Percentiles rank a stretch among this genome's conserved stretches.
Conservation (phyloP, 768 basidiomycete species). For the Pulveroboletus frians region DNA sequence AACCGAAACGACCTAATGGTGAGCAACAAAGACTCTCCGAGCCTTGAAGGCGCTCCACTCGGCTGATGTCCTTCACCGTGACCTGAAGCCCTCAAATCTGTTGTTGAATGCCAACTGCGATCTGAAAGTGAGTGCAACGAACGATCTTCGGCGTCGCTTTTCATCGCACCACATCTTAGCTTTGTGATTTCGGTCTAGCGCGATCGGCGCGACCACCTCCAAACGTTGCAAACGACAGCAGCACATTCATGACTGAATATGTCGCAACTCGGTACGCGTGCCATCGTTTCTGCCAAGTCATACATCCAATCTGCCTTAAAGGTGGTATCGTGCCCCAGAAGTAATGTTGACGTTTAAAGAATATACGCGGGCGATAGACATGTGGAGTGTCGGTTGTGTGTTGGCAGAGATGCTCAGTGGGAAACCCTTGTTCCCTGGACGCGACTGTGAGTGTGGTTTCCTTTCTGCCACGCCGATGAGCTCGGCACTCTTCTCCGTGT, state of each 20-base stretch:
- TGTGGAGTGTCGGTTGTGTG: constrained; percentile 85
- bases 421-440: constrained; percentile 92
- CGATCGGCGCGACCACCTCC: constrained; percentile 72
- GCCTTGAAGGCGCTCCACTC: constrained; percentile 94
- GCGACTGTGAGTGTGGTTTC: constrained; percentile 57
- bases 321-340: constrained; percentile 97
- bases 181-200: constrained; percentile 86
- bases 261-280: constrained; percentile 76
- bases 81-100: constrained; percentile 94
- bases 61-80: constrained; percentile 91
- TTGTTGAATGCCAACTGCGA: constrained; percentile 96
- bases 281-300: neutral
- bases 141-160: neutral
- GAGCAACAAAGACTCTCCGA: constrained; percentile 60
- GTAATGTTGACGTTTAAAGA: constrained; percentile 98
- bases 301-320: constrained; percentile 20
- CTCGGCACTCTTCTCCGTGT: neutral
- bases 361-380: constrained; percentile 83
- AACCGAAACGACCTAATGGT: constrained; percentile 2
- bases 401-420: constrained; percentile 90
- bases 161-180: constrained; percentile 33
- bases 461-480: neutral
- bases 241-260: constrained; percentile 89
- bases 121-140: constrained; percentile 62
- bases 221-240: constrained; percentile 66